Evolutionary conservation across 495 filamentous ascomycete species (phyloP), one percentile per base, ranked within the genome.

Genomic region (Penicillium antarcticum): DNA sequence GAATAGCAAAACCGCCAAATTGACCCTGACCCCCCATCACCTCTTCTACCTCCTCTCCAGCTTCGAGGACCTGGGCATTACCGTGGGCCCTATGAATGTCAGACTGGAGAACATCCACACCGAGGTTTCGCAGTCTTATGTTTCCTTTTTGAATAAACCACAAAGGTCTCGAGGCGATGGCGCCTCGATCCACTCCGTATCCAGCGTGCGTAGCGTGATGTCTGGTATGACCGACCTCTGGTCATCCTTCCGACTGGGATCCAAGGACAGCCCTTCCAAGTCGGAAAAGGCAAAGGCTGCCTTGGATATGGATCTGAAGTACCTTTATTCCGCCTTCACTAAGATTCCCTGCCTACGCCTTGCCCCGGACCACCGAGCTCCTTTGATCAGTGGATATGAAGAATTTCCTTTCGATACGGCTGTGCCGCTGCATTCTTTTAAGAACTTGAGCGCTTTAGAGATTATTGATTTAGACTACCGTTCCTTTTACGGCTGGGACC

Each of bases 321-420:
- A 98, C 66, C 79, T 98, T 8, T 98, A 96, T 70, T 96, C 94
- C 16, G 90, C 94, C 48, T 97, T 97, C 69, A 98, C 94, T 62
- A 98, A 98, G 73, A 95, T 97, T 48, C 94, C 94, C 3, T 95
- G 88, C 59, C 75, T 98, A 37, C 84, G 86, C 48, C 74, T 98
- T 42, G 83, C 91, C 40, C 92, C 92, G 7, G 94, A 97, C 68
- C 89, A 88, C 69, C 88, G 89, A 42, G 90, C 91, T 32, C 84
- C 87, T 36, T 71, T 96, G 59, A 95, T 98, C 55, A 80, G 84
- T 51, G 92, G 92, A 26, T 97, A 91, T 63, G 94, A 98, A 68
- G 94, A 97, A 62, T 98, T 98, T 61, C 94, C 94, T 3, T 96
- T 98, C 67, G 94, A 98, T 65, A 94, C 89, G 34, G 94, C 94